Percentiles rank a stretch among this genome's conserved stretches.
Conservation (phyloP, 192 early-diverging fungal genomes). For the Entomortierella lignicola region DNA sequence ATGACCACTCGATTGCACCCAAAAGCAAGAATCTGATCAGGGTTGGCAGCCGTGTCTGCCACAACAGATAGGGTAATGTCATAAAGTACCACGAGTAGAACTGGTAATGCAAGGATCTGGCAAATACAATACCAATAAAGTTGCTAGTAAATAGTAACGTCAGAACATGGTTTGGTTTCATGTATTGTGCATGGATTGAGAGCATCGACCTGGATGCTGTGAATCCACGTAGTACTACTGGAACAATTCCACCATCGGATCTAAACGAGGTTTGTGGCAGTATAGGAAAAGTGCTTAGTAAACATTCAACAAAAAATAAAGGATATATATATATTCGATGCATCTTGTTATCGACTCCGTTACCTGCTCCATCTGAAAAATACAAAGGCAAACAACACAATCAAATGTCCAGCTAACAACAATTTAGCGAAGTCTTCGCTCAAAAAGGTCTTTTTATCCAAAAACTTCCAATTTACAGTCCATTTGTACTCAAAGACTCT, state of each 20-base stretch:
- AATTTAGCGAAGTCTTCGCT: slow-evolving; percentile 65
- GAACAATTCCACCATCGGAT: slow-evolving; percentile 48
- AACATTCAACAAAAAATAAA: background rate
- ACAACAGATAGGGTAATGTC: slow-evolving; percentile 84
- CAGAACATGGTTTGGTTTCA: slow-evolving; percentile 57
- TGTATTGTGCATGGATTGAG: slow-evolving; percentile 26
- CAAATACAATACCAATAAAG: slow-evolving; percentile 90
- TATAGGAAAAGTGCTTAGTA: background rate
- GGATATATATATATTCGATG: background rate
- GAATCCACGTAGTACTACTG: slow-evolving; percentile 33
- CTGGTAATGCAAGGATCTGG: slow-evolving; percentile 94
- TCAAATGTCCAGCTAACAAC: slow-evolving; percentile 72
- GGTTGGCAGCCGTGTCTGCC: slow-evolving; percentile 58
- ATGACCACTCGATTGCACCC: slow-evolving; percentile 75
- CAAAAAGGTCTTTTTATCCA: slow-evolving; percentile 76
- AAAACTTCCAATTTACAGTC: slow-evolving; percentile 97
- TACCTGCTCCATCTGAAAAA: slow-evolving; percentile 68
- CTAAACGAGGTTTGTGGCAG: slow-evolving; percentile 1
- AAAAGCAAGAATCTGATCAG: slow-evolving; percentile 42
- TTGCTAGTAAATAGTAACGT: slow-evolving; percentile 85
- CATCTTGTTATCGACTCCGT: background rate
- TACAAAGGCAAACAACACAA: slow-evolving; percentile 70
- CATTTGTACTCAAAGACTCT: slow-evolving; percentile 90
- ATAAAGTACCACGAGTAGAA: slow-evolving; percentile 97
- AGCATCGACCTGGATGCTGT: slow-evolving; percentile 16